Evolutionary conservation across 2,329 filamentous ascomycete species (phyloP).

Genomic region (Colletotrichum abscissum): DNA sequence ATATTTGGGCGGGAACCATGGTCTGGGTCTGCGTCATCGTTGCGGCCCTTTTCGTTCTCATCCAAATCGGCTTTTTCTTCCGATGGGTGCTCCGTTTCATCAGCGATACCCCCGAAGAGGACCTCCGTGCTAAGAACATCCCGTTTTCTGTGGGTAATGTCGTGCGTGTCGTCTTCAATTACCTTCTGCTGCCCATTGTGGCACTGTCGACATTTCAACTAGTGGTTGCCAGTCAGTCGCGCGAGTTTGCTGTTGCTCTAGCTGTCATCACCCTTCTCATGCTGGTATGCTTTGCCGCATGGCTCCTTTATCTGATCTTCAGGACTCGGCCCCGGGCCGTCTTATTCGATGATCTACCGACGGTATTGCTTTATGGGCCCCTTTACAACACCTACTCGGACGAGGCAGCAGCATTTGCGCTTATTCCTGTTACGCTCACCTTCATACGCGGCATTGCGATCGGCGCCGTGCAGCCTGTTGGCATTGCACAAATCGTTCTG

Average conservation of each 20-base stretch:
- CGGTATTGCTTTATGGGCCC: conserved; percentile 88
- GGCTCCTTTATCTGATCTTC: conserved; percentile 85
- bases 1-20: conserved; percentile 95
- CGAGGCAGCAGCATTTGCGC: conserved; percentile 88
- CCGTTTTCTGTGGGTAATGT: conserved; percentile 86
- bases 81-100: conserved; percentile 82
- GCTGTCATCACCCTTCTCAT: conserved; percentile 80
- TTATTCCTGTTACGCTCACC: conserved; percentile 87
- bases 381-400: conserved; percentile 98
- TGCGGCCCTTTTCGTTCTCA: conserved; percentile 72
- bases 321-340: conserved; percentile 84
- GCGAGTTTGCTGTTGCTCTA: conserved; percentile 77
- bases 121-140: conserved; percentile 89
- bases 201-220: conserved; percentile 92
- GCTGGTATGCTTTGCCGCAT: conserved; percentile 78
- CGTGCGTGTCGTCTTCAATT: conserved; percentile 91
- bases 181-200: conserved; percentile 88
- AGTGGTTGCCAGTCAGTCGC: conserved; percentile 76
- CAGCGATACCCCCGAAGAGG: conserved; percentile 81
- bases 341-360: conserved; percentile 93
- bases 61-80: conserved; percentile 79
- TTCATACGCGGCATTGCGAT: conserved; percentile 90
- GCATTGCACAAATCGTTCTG: conserved; percentile 91
- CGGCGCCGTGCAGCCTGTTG: conserved; percentile 91
- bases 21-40: conserved; percentile 88